Percentiles rank a stretch among this genome's conserved stretches.
phyloP scores from a whole-genome alignment of 1,139 yeast genomes.

The Suhomyces bokatorum region DNA sequence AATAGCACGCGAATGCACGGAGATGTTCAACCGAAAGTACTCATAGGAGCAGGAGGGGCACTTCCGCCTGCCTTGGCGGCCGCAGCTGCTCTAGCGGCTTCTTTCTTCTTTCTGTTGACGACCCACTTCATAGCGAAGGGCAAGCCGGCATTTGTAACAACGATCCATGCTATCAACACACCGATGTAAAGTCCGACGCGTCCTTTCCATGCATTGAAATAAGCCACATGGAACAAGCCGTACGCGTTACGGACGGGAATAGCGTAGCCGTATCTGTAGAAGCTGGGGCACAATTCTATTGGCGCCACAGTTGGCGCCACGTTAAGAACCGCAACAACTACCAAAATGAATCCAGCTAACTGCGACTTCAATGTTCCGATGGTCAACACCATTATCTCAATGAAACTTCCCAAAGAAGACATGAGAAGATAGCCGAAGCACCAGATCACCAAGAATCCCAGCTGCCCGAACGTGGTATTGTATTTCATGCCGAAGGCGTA shows the following conservation, averaged over 20 bases:
- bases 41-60: neutral
- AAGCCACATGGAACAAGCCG: conserved; percentile 46
- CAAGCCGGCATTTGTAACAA: conserved; percentile 34
- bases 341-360: conserved; percentile 48
- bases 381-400: conserved; percentile 44
- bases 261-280: conserved; percentile 53
- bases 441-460: conserved; percentile 55
- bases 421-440: conserved; percentile 43
- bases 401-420: conserved; percentile 53
- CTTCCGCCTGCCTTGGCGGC: neutral
- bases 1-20: neutral
- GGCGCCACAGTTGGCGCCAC: conserved; percentile 52
- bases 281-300: conserved; percentile 43
- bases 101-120: conserved; percentile 17
- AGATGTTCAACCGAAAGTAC: neutral
- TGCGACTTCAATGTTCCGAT: conserved; percentile 40
- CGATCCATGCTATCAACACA: conserved; percentile 49
- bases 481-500: conserved; percentile 45
- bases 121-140: conserved; percentile 41
- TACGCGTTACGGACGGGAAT: conserved; percentile 52
- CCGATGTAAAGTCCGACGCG: conserved; percentile 49
- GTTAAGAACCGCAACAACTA: conserved; percentile 45
- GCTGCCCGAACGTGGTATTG: conserved; percentile 37
- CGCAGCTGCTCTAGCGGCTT: conserved; percentile 16
- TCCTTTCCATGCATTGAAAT: conserved; percentile 48